Base-by-base conservation (phyloP, 2,329 filamentous ascomycete species). In the Calonectria pauciramosa region DNA sequence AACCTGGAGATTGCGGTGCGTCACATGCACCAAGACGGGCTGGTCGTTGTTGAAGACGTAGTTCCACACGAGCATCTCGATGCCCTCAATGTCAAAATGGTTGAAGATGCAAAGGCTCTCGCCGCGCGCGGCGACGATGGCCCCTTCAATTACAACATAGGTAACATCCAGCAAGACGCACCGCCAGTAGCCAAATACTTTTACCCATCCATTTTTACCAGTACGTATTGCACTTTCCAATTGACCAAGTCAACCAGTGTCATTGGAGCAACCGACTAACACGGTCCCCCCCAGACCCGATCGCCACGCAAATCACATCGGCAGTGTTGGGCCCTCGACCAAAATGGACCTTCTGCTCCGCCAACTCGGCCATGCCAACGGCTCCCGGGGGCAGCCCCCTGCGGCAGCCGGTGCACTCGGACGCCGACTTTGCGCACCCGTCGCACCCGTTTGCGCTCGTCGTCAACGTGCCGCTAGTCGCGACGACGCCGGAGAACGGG, bases 101-200 rank as follows among this genome's bases (percentile, higher is more conserved):
- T 90, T 1, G 44, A 89, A 59, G 91, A 93, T 80, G 91, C 91
- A 1, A 85, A 85, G 2, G 79, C 82, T 4, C 84, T 93, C 3
- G 89, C 90, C 71, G 85, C 84, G 0, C 83, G 86, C 38, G 90
- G 90, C 2, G 87, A 91, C 26, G 86, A 90, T 20, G 87, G 88
- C 0, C 90, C 90, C 0, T 93, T 89, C 85, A 93, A 93, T 77
- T 93, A 93, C 80, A 92, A 93, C 78, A 87, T 87, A 63, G 90
- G 89, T 1, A 93, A 92, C 75, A 85, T 92, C 41, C 91, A 93
- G 75, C 91, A 93, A 79, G 91, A 92, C 76, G 86, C 91, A 0
- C 90, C 90, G 0, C 87, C 90, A 2, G 87, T 88, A 0, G 82
- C 84, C 0, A 82, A 89, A 54, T 88, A 86, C 75, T 91, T 91